Evolutionary conservation across 306 rosid genomes (phyloP).

Genomic region (Pterocarpus macrocarpus): DNA sequence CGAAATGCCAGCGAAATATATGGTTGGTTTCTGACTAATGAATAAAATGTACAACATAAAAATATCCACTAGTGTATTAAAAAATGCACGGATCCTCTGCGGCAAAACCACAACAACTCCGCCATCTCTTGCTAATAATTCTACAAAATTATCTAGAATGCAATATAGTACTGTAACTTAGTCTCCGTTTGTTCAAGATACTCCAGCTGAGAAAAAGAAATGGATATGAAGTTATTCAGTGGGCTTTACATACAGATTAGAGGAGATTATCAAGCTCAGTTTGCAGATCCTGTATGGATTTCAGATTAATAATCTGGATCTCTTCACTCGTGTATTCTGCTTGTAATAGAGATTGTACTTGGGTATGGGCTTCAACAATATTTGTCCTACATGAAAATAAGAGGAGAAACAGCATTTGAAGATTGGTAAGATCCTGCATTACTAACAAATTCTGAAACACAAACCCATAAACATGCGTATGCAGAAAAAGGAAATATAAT

Average conservation of each 20-base stretch:
- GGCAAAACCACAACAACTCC: constrained; percentile 37
- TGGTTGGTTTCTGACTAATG: constrained; percentile 28
- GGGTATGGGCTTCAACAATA: constrained; percentile 92
- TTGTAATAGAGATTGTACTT: constrained; percentile 74
- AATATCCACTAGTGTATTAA: constrained; percentile 16
- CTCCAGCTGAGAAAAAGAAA: constrained; percentile 21
- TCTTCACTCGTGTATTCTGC: constrained; percentile 87
- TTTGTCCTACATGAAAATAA: constrained; percentile 67
- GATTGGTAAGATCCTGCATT: constrained; percentile 32
- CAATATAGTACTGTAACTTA: constrained; percentile 29
- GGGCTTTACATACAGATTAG: constrained; percentile 50
- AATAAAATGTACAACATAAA: constrained; percentile 41
- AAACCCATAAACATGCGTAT: constrained; percentile 30
- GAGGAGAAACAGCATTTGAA: constrained; percentile 10
- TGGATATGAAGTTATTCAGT: constrained; percentile 20
- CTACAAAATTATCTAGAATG: constrained; percentile 49
- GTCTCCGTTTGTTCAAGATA: constrained; percentile 30
- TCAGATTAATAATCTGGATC: constrained; percentile 73
- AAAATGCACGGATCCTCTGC: constrained; percentile 22
- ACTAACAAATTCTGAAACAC: constrained; percentile 32
- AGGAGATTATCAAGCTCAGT: constrained; percentile 76
- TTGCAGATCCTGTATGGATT: constrained; percentile 73
- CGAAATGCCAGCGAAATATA: constrained; percentile 13
- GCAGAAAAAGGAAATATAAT: constrained; percentile 36
- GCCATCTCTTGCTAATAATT: constrained; percentile 39